Evolutionary conservation across 805 yeast genomes (phyloP).

Genomic region (Dipodascus geniculatus): DNA sequence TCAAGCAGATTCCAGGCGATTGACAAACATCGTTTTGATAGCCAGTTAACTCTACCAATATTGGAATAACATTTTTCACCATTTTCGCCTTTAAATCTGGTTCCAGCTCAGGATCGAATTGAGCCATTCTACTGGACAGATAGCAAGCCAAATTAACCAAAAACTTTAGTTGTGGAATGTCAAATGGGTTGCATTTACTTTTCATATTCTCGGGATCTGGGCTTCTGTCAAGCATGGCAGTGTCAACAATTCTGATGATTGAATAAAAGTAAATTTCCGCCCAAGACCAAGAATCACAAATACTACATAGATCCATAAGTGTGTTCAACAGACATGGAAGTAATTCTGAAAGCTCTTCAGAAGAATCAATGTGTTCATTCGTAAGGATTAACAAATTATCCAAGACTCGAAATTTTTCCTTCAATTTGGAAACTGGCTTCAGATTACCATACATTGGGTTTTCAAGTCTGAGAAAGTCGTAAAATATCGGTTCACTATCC

Average conservation of each 20-base stretch:
- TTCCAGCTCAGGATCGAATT: neutral
- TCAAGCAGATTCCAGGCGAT: neutral
- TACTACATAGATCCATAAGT: neutral
- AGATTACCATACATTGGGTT: neutral
- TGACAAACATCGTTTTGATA: neutral
- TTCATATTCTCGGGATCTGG: neutral
- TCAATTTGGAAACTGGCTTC: neutral
- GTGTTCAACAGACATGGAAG: neutral
- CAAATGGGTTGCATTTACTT: neutral
- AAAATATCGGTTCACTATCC: neutral
- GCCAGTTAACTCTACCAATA: neutral
- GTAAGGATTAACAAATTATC: neutral
- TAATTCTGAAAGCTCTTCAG: neutral
- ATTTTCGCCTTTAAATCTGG: neutral
- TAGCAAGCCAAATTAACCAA: neutral
- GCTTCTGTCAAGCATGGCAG: neutral
- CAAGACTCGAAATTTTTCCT: neutral
- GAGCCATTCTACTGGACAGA: neutral
- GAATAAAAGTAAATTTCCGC: slow-evolving; percentile 1
- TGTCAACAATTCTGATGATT: neutral
- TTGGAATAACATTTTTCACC: neutral
- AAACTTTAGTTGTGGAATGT: neutral
- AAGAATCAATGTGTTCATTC: slow-evolving; percentile 1
- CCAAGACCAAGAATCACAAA: neutral
- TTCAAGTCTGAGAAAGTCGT: neutral